Evolutionary conservation across 2,329 filamentous ascomycete genomes (phyloP), one percentile per base, ranked within the genome.

Genomic region (Monosporascus sp.): DNA sequence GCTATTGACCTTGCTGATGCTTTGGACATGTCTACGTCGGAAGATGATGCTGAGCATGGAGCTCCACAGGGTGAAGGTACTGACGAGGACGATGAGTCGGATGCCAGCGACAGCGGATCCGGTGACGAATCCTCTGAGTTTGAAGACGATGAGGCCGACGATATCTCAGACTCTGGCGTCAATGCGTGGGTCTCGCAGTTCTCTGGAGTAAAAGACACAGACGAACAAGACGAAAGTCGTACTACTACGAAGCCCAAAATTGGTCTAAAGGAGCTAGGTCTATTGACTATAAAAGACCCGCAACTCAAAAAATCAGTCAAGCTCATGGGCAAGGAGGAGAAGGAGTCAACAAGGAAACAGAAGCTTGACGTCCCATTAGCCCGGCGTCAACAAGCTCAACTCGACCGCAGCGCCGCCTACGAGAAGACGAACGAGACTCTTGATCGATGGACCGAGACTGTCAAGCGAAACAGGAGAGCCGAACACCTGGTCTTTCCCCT

Each of bases 401-500:
- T 97, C 17, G 87, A 96, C 64, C 89, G 94, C 50, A 77, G 78
- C 50, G 91, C 85, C 24, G 94, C 94, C 3, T 95, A 92, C 63
- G 85, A 91, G 37, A 92, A 96, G 76, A 92, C 91, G 49, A 96
- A 95, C 64, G 87, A 97, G 70, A 93, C 91, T 0, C 77, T 99
- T 26, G 85, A 89, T 58, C 85, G 91, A 63, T 99, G 94, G 94
- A 87, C 87, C 35, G 93, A 97, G 56, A 97, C 94, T 0, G 91
- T 99, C 65, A 96, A 97, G 73, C 85, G 90, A 35, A 97, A 97
- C 70, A 87, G 94, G 55, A 82, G 91, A 61, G 92, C 93, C 1
- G 94, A 97, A 58, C 91, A 96, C 69, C 77, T 99, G 14, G 79
- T 86, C 20, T 99, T 99, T 65, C 94, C 94, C 5, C 78, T 97